Percentiles rank a stretch among this genome's conserved stretches.
Conservation (phyloP, 192 early-diverging fungal genomes). For the Jimgerdemannia lactiflua region DNA sequence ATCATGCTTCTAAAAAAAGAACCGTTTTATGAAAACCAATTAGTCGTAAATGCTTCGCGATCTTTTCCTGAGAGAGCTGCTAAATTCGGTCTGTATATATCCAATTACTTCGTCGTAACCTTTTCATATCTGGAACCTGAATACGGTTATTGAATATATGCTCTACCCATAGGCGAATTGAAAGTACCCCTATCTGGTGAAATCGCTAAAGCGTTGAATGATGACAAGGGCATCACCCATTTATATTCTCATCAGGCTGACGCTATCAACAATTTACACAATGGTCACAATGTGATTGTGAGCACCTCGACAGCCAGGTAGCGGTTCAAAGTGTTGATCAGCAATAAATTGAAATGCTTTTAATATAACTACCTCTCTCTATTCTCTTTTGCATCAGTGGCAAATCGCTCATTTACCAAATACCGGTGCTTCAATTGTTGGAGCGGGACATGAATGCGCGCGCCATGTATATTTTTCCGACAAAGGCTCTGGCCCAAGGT, state of each 20-base stretch:
- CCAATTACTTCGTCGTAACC: background rate
- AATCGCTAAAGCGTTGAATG: constrained; percentile 6
- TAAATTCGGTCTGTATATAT: background rate
- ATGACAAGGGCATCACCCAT: constrained; percentile 23
- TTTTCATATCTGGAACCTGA: background rate
- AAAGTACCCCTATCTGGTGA: constrained; percentile 7
- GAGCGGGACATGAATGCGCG: constrained; percentile 29
- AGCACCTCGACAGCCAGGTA: constrained; percentile 72
- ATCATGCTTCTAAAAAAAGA: constrained; percentile 24
- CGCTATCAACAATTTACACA: constrained; percentile 52
- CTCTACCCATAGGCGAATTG: constrained; percentile 7
- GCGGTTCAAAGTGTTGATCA: constrained; percentile 1
- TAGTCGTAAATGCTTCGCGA: constrained; percentile 23
- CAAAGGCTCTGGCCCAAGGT: constrained; percentile 78
- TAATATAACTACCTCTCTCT: background rate
- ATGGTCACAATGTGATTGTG: constrained; percentile 55
- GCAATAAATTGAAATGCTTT: background rate
- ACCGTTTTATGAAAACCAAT: constrained; percentile 40
- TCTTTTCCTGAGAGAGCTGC: constrained; percentile 7
- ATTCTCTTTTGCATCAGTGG: constrained; percentile 45
- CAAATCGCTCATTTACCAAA: constrained; percentile 78
- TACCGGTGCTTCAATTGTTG: constrained; percentile 57
- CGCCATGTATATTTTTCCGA: constrained; percentile 71
- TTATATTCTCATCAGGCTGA: constrained; percentile 74
- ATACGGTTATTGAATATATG: background rate